These are phyloP conservation scores for Plasmodium fragile DNA, from an alignment of 169 alveolate species.

Conservation along the genomic window DNA sequence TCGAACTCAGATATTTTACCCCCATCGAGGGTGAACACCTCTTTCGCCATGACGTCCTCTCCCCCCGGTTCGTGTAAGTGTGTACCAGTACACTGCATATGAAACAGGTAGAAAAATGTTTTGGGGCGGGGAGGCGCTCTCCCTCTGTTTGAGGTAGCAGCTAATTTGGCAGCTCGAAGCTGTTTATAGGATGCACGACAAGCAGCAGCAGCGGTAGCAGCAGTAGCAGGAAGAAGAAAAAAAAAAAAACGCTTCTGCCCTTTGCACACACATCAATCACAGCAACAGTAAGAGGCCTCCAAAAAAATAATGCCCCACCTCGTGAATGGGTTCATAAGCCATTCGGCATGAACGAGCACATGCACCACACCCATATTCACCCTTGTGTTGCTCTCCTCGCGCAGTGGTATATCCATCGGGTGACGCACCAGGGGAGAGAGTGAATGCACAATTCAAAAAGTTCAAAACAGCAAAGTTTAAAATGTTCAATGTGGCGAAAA, in stretches of 20 bases:
- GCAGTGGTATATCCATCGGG: neutral
- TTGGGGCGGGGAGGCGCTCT: no score
- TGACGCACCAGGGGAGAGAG: neutral
- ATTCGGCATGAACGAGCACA: neutral
- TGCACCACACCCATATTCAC: neutral
- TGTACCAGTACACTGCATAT: neutral
- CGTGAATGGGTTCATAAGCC: neutral
- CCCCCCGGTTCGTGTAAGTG: neutral
- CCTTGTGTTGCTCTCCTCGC: neutral
- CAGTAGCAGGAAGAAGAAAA: neutral
- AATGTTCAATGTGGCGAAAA: neutral
- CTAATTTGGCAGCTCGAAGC: neutral
- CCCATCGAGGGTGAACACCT: slow-evolving; percentile 49
- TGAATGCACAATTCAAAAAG: neutral
- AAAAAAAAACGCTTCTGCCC: neutral
- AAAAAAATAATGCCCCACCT: neutral
- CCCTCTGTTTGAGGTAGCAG: neutral
- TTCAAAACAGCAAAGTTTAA: neutral
- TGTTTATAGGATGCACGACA: neutral
- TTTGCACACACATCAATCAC: neutral
- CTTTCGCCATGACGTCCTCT: neutral
- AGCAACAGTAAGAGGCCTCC: neutral
- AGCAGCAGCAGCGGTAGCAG: no score
- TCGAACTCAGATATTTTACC: slow-evolving; percentile 48
- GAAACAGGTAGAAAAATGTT: neutral